phyloP scores from a whole-genome alignment of 352 stramenopile genomes.

The Phytophthora constricta region DNA sequence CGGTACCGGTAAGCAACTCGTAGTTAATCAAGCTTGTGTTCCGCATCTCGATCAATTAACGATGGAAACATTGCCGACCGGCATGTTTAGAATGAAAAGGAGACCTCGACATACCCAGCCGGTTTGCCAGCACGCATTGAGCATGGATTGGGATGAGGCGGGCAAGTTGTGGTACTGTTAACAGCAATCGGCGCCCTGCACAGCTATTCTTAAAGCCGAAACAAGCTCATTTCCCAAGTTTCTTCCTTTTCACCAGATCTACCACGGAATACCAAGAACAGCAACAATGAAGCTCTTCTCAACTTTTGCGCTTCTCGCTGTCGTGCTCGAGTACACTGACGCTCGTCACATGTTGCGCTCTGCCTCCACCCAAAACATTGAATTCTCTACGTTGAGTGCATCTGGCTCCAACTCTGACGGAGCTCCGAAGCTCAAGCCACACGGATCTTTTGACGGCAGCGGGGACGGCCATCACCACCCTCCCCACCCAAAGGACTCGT shows the following conservation, averaged over 20 bases:
- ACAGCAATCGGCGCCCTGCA: neutral
- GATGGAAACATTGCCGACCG: no score
- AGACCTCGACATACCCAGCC: no score
- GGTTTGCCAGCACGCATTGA: no score
- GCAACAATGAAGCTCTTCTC: neutral
- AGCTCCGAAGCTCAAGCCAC: neutral
- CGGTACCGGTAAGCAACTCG: neutral
- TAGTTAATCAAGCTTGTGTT: neutral
- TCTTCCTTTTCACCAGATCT: neutral
- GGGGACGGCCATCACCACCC: neutral
- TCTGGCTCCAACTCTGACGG: neutral
- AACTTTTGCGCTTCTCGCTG: neutral
- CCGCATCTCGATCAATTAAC: neutral
- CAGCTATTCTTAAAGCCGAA: neutral
- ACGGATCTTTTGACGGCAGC: neutral
- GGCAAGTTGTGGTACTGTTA: neutral
- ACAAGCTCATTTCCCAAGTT: neutral
- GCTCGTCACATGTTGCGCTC: neutral
- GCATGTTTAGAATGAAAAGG: no score
- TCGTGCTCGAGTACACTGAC: neutral
- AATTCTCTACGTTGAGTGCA: neutral
- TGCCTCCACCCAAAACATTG: neutral
- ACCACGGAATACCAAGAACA: neutral
- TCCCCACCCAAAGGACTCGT: neutral
- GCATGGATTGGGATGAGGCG: no score